Evolutionary conservation across 345 rosid species (phyloP).

Genomic region (Carallia brachiata): DNA sequence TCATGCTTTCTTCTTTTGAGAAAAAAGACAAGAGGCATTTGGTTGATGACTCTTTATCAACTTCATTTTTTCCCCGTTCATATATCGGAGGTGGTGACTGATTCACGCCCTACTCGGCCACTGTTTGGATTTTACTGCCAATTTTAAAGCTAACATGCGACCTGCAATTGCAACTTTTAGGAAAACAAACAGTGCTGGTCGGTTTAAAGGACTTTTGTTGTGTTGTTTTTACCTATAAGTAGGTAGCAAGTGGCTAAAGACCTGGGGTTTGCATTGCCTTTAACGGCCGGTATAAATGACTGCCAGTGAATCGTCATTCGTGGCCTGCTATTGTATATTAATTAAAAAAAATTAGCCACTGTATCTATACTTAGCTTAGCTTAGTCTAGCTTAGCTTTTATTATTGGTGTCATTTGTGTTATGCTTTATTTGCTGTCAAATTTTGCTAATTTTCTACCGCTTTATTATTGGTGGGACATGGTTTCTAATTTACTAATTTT

Average conservation of each 20-base stretch:
- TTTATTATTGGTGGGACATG: background rate
- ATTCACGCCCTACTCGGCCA: background rate
- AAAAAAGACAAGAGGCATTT: background rate
- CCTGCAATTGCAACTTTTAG: background rate
- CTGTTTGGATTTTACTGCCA: background rate
- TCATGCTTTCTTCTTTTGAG: no score
- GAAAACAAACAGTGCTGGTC: background rate
- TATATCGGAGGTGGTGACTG: background rate
- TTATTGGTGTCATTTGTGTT: constrained; percentile 11
- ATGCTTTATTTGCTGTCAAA: constrained; percentile 30
- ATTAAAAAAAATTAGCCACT: constrained; percentile 5
- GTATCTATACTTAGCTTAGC: constrained; percentile 20
- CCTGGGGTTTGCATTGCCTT: constrained; percentile 18
- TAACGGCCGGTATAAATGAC: constrained; percentile 10
- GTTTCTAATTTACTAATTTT: constrained; percentile 22
- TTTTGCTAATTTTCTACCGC: constrained; percentile 18
- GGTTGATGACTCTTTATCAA: background rate
- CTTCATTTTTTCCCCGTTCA: background rate
- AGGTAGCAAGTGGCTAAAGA: constrained; percentile 6
- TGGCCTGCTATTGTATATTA: constrained; percentile 12
- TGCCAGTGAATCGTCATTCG: constrained; percentile 12
- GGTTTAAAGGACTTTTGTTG: background rate
- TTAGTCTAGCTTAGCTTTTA: constrained; percentile 1
- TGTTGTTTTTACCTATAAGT: constrained; percentile 14
- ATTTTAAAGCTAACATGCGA: background rate